These are phyloP conservation scores for Chamaecyparis obtusa DNA, from an alignment of 75 land plant genomes.

Conservation along the genomic window DNA sequence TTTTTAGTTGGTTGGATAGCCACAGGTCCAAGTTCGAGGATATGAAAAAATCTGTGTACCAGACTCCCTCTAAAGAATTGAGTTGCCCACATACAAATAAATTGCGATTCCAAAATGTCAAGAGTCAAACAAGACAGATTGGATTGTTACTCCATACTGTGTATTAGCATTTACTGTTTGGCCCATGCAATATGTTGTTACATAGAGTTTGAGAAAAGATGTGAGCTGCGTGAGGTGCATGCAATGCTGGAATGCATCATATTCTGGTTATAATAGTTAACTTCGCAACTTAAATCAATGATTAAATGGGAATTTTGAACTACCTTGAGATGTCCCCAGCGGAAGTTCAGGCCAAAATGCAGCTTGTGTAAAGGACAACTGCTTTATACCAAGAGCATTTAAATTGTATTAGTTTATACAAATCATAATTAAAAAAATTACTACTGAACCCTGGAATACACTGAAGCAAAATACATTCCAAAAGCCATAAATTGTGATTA, in stretches of 20 bases:
- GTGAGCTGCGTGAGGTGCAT: background rate
- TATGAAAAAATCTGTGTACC: background rate
- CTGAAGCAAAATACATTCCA: background rate
- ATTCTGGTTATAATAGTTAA: background rate
- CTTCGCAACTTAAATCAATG: background rate
- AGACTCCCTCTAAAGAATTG: background rate
- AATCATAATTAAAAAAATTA: background rate
- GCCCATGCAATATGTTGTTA: background rate
- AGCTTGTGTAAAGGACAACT: background rate
- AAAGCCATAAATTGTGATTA: background rate
- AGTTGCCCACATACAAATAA: background rate
- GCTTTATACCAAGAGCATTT: background rate
- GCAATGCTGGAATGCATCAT: background rate
- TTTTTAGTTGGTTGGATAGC: too few species aligned
- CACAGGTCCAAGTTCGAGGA: background rate
- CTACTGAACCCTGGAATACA: background rate
- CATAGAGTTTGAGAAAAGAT: background rate
- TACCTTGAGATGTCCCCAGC: background rate
- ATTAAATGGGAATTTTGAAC: background rate
- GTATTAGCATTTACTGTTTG: background rate
- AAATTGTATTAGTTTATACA: background rate
- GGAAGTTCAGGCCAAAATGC: background rate
- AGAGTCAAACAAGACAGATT: background rate
- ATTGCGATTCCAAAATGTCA: background rate
- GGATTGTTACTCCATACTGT: background rate